Evolutionary conservation across 805 yeast species (phyloP).

Genomic region (Alloascoidea hylecoeti): DNA sequence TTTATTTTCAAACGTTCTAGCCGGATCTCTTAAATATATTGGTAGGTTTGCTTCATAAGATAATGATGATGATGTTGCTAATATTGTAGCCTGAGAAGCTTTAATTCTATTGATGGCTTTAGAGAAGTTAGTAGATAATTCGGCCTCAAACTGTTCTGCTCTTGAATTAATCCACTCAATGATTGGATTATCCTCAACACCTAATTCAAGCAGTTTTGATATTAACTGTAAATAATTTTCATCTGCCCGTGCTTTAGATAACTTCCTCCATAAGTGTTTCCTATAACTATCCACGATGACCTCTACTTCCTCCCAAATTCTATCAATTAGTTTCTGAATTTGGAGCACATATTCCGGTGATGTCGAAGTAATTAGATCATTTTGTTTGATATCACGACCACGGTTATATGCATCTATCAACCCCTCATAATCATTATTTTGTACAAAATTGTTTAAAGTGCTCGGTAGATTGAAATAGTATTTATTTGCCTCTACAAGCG

Average conservation of each 20-base stretch:
- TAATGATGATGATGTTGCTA: conserved; percentile 9
- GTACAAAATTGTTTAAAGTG: conserved; percentile 25
- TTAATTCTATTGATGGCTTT: conserved; percentile 25
- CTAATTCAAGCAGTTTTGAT: conserved; percentile 45
- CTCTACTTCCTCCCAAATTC: conserved; percentile 45
- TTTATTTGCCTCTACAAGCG: conserved; percentile 36
- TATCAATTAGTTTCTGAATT: conserved; percentile 25
- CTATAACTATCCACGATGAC: conserved; percentile 39
- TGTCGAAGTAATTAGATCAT: conserved; percentile 3
- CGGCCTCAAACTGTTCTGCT: conserved; percentile 22
- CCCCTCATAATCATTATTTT: conserved; percentile 38
- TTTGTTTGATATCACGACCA: conserved; percentile 6
- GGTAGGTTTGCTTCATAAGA: not conserved
- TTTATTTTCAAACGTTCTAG: conserved; percentile 2
- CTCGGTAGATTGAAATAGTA: conserved; percentile 45
- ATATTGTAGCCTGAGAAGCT: conserved; percentile 24
- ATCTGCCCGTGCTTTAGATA: conserved; percentile 19
- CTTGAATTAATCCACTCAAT: conserved; percentile 44
- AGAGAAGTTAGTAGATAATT: conserved; percentile 25
- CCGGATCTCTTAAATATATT: conserved; percentile 7
- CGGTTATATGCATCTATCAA: conserved; percentile 36
- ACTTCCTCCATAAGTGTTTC: conserved; percentile 33
- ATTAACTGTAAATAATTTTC: conserved; percentile 22
- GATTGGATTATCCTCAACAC: conserved; percentile 52
- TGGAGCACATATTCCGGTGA: conserved; percentile 11